These are phyloP conservation scores for Fusarium sp. DNA, from an alignment of 2,329 filamentous ascomycete species.

Conservation along the genomic window DNA sequence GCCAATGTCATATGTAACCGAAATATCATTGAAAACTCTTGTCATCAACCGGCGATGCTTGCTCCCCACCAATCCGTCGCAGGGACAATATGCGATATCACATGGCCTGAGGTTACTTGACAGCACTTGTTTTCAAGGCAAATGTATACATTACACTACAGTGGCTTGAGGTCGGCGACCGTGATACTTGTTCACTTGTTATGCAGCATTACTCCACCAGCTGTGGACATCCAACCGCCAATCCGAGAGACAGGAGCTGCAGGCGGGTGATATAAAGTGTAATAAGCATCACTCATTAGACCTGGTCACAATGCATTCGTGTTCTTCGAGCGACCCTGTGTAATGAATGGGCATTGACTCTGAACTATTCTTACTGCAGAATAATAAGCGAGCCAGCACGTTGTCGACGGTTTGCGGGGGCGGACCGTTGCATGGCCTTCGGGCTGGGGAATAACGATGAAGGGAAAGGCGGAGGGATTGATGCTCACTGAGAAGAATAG, in stretches of 20 bases:
- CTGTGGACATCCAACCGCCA: constrained; percentile 22
- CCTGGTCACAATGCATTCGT: not conserved
- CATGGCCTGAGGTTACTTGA: not conserved
- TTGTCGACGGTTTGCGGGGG: constrained; percentile 19
- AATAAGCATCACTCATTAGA: constrained; percentile 10
- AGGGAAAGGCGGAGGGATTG: constrained; percentile 9
- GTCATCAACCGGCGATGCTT: not conserved
- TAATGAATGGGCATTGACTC: constrained; percentile 3
- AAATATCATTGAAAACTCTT: not conserved
- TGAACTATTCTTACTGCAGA: not conserved
- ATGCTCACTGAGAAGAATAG: not conserved
- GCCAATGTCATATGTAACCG: not conserved
- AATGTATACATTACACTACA: constrained; percentile 9
- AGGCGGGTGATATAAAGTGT: constrained; percentile 19
- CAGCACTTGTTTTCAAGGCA: not conserved
- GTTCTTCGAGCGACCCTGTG: not conserved
- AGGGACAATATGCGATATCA: not conserved
- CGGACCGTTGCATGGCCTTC: constrained; percentile 26
- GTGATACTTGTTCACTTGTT: constrained; percentile 15
- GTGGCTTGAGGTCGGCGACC: constrained; percentile 3
- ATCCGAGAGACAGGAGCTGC: constrained; percentile 9
- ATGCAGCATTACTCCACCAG: constrained; percentile 24
- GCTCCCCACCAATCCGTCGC: not conserved
- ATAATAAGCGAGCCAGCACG: constrained; percentile 1
- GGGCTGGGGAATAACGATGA: constrained; percentile 3